Evolutionary conservation across 2,329 filamentous ascomycete species (phyloP), one percentile per base, ranked within the genome.

Genomic region (Balansia obtecta): DNA sequence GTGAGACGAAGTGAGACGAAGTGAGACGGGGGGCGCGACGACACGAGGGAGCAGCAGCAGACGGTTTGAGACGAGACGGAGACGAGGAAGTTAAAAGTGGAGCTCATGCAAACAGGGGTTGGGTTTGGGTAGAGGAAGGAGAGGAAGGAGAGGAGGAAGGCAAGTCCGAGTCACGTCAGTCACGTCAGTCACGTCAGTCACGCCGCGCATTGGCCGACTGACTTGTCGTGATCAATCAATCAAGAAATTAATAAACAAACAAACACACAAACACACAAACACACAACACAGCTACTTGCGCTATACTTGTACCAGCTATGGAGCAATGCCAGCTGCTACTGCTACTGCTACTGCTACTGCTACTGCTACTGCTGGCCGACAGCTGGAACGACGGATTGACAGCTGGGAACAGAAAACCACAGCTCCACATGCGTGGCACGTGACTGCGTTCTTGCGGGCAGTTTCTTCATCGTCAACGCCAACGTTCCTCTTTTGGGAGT

Each of bases 161-260:
- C 38, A 38, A 42, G 33, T 27, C 33, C 45, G 37, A 46, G 33
- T 41, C 46, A 48, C 45, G 45, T 47, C 45, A 37, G 34, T 48
- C 39, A 46, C 45, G 45, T 22, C 22, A 18, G 18, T 30, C 42
- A 12, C 2, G 4, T 9, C 7, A 20, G 15, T 44, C 41, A 44
- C 22, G 41, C 41, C 12, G 20, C 42, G 27, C 42, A 2, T 10
- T 2, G 39, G 34, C 34, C 15, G 34, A 37, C 34, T 37, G n/a
- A n/a, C n/a, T n/a, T n/a, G 15, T 37, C 7, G 4, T 37, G 15
- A 22, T 22, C 20, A 22, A 22, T 22, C 20, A 22, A 22, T 22
- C 20, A 22, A 22, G 9, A 34, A 22, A 22, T 22, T 4, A 22
- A 22, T 22, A 2, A 22, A 22, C 4, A 22, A 22, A 22, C 20